These are phyloP conservation scores for Colletotrichum navitas DNA, from an alignment of 2,329 filamentous ascomycete genomes.

Conservation along the genomic window DNA sequence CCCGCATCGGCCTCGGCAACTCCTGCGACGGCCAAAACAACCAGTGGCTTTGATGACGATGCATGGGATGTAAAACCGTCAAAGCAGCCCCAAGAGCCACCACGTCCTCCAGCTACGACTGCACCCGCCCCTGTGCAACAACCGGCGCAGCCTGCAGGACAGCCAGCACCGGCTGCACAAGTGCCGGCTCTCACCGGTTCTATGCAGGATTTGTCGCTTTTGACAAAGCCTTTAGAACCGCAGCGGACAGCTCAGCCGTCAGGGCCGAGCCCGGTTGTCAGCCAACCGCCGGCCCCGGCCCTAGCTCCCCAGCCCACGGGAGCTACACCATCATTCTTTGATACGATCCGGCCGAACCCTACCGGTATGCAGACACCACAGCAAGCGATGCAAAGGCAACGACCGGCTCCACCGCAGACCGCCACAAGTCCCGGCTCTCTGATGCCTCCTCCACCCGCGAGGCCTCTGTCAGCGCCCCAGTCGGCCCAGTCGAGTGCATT, in stretches of 20 bases:
- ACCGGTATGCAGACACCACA: conserved; percentile 35
- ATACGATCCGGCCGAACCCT: conserved; percentile 46
- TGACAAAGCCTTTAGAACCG: conserved; percentile 66
- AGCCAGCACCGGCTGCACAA: conserved; percentile 50
- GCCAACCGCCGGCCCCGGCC: conserved; percentile 50
- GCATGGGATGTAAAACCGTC: conserved; percentile 96
- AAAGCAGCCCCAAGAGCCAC: conserved; percentile 63
- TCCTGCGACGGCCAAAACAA: conserved; percentile 39
- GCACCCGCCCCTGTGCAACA: conserved; percentile 45
- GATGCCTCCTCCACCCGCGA: conserved; percentile 80
- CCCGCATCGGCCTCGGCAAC: conserved; percentile 13
- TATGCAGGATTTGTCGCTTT: conserved; percentile 68
- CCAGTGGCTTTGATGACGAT: conserved; percentile 87
- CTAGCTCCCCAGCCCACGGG: conserved; percentile 62
- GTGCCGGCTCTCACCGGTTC: conserved; percentile 74
- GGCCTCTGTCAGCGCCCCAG: conserved; percentile 89
- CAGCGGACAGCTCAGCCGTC: conserved; percentile 48
- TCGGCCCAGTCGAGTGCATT: conserved; percentile 82
- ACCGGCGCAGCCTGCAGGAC: conserved; percentile 48
- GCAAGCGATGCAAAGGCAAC: conserved; percentile 55
- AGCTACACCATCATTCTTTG: conserved; percentile 71
- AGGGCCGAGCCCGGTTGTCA: conserved; percentile 49
- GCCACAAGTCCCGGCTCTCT: conserved; percentile 72
- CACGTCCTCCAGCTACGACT: conserved; percentile 54
- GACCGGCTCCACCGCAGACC: conserved; percentile 57